These are phyloP conservation scores for Serendipita sp. DNA, from an alignment of 768 basidiomycete species.

Conservation along the genomic window DNA sequence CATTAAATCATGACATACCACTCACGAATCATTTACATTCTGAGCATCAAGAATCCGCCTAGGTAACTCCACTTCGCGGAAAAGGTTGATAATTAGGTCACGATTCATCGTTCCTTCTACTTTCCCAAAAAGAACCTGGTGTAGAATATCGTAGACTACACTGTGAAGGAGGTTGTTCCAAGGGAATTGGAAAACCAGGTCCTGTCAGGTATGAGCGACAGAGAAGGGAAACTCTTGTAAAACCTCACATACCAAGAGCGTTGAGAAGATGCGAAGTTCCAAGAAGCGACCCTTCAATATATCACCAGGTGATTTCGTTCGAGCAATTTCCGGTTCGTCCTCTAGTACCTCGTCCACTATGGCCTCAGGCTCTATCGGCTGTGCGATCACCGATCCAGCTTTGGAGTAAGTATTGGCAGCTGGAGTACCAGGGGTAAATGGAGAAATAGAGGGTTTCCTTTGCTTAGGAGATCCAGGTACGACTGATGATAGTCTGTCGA, in stretches of 20 bases:
- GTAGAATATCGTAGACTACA: conserved; percentile 87
- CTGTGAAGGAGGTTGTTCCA: conserved; percentile 98
- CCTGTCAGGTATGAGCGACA: conserved; percentile 28
- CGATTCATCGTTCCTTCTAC: conserved; percentile 56
- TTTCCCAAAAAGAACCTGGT: conserved; percentile 84
- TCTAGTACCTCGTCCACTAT: conserved; percentile 6
- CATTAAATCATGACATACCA: background rate
- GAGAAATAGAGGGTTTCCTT: background rate
- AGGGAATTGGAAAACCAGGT: conserved; percentile 88
- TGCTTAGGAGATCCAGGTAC: background rate
- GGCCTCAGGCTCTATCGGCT: background rate
- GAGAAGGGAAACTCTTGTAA: too few relatives aligned
- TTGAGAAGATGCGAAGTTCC: conserved; percentile 53
- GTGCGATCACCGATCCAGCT: background rate
- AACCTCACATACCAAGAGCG: conserved; percentile 42
- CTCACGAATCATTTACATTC: conserved; percentile 43
- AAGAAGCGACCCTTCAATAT: conserved; percentile 64
- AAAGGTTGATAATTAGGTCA: conserved; percentile 66
- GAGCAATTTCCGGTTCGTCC: background rate
- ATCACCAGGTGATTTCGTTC: conserved; percentile 38
- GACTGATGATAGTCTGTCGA: background rate
- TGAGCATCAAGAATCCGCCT: conserved; percentile 80
- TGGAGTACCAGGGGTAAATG: background rate
- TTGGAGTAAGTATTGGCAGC: background rate
- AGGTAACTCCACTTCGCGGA: conserved; percentile 73